Evolutionary conservation across 441 rosid species (phyloP), one percentile per base, ranked within the genome.

Genomic region (Hura crepitans): DNA sequence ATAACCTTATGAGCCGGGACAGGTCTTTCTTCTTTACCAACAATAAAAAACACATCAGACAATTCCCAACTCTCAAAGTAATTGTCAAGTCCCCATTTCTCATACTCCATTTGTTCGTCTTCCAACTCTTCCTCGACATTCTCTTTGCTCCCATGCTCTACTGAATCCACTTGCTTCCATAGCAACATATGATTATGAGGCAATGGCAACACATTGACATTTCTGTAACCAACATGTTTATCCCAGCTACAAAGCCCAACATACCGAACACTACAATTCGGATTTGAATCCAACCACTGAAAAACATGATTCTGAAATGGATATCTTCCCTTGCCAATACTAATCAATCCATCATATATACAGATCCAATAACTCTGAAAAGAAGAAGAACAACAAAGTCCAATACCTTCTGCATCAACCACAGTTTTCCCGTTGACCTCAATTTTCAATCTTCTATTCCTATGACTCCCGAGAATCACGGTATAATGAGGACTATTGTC

Each of bases 181-280:
- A 92, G 76, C 71, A 81, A 70, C 78, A 92, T 80, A 79, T 85
- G 95, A 77, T 92, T 84, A 55, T 83, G 88, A 0, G 91, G 90
- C 70, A 96, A 81, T 12, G 98, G 97, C 82, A 91, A 77, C 50
- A 96, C 97, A 61, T 88, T 88, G 78, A 93, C 96, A 71, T 96
- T 96, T 72, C 99, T 88, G 65, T 96, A 96, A 1, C 97, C 98
- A 53, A 96, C 99, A 79, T 96, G 99, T 77, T 83, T 91, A 71
- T 96, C 97, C 99, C 99, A 96, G 77, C 98, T 93, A 68, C 98
- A 91, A 54, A 91, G 80, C 25, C 99, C 98, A 55, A 96, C 91
- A 78, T 93, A 93, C 81, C 74, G 90, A n/a, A 93, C 93, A 71
- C 66, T 88, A 68, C 89, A 87, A 67, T 93, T 96, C 1, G 99